A percentile compares a stretch with the other conserved stretches of the same genome.
These are phyloP conservation scores for Marchantia polymorpha DNA, from an alignment of 225 moss, liverwort and hornwort species.

Conservation along the genomic window DNA sequence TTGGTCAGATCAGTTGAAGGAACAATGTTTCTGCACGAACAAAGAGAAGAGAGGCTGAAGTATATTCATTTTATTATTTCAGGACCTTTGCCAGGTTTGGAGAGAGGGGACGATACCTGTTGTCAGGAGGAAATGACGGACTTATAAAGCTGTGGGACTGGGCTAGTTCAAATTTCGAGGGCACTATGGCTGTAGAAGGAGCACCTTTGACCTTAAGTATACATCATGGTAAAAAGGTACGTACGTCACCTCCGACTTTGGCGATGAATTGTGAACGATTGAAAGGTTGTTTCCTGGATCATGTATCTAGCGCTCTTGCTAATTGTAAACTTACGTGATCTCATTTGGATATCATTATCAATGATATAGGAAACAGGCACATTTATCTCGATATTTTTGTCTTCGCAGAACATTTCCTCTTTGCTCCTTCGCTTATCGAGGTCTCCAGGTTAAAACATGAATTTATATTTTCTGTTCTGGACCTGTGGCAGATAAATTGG, in stretches of 20 bases:
- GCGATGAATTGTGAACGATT: not conserved
- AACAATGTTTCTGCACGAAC: not conserved
- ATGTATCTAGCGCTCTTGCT: not conserved
- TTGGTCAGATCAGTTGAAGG: not conserved
- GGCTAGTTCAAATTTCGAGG: constrained; percentile 29
- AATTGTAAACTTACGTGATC: not conserved
- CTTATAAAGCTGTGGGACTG: constrained; percentile 84
- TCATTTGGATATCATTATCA: not conserved
- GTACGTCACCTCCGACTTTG: not conserved
- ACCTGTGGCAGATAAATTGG: constrained; percentile 66
- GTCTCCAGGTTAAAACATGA: not conserved
- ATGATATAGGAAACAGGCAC: too few species aligned
- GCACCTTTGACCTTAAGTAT: constrained; percentile 57
- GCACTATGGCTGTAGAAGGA: constrained; percentile 16
- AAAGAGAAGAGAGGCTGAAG: too few species aligned
- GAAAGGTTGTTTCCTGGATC: not conserved
- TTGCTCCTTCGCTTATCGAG: not conserved
- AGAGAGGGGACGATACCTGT: constrained; percentile 55
- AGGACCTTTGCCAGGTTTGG: constrained; percentile 87
- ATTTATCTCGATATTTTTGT: too few species aligned
- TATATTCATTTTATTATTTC: constrained; percentile 14
- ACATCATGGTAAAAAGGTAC: constrained; percentile 70
- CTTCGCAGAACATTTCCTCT: too few species aligned
- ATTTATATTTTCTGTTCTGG: not conserved
- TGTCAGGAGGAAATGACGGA: constrained; percentile 85